phyloP scores from a whole-genome alignment of 2,329 filamentous ascomycete genomes.

The Verticillium dahliae region DNA sequence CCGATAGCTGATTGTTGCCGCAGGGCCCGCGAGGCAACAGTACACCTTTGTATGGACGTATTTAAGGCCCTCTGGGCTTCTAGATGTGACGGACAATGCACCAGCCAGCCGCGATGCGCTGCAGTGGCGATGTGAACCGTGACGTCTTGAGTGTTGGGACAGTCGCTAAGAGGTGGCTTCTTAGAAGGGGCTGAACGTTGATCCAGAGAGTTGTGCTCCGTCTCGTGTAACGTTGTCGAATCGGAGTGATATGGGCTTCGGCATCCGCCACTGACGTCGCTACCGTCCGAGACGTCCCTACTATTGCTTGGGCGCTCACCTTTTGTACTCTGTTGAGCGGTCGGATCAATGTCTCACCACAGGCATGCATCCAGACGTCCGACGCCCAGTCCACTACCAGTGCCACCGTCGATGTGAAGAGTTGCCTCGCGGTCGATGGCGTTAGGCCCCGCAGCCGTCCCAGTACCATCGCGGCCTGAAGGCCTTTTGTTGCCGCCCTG shows the following conservation, averaged over 20 bases:
- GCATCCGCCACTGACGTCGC: too few species aligned
- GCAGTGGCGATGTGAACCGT: not conserved
- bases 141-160: not conserved
- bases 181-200: too few species aligned
- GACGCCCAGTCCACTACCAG: not conserved
- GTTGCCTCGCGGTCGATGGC: slow-evolving; percentile 1
- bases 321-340: slow-evolving; percentile 1
- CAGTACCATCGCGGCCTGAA: slow-evolving; percentile 5
- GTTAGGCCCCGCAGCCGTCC: slow-evolving; percentile 6
- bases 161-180: not conserved
- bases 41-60: too few species aligned
- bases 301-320: too few species aligned
- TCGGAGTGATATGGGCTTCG: not conserved
- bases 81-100: too few species aligned
- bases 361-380: not conserved
- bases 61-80: too few species aligned
- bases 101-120: not conserved
- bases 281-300: too few species aligned
- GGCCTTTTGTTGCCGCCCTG: slow-evolving; percentile 9
- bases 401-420: not conserved
- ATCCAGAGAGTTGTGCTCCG: not conserved
- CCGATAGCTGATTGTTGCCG: too few species aligned
- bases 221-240: not conserved
- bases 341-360: not conserved
- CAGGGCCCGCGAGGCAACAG: too few species aligned